A percentile compares a stretch with the other conserved stretches of the same genome.
Evolutionary conservation across 2,329 filamentous ascomycete genomes (phyloP).

Genomic region (Sphaceloma murrayae): DNA sequence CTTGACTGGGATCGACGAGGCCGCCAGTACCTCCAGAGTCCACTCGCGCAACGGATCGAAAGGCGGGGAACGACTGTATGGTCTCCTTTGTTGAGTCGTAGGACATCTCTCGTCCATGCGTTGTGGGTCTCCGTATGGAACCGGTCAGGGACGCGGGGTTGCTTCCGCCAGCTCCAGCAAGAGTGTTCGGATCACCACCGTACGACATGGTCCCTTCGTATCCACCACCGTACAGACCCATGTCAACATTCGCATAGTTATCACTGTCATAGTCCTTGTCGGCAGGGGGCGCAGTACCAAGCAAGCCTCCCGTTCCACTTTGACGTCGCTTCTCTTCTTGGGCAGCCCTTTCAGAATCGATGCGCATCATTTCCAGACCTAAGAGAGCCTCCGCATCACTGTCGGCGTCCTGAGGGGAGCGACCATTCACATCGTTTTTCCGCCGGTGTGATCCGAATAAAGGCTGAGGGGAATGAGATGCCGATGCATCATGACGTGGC

Average conservation of each 20-base stretch:
- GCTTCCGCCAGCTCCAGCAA: constrained; percentile 31
- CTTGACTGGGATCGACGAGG: constrained; percentile 60
- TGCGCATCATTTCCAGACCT: constrained; percentile 71
- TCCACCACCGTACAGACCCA: constrained; percentile 65
- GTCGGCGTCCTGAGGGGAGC: constrained; percentile 50
- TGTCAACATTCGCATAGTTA: constrained; percentile 56
- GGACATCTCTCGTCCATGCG: constrained; percentile 31
- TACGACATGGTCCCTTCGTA: constrained; percentile 55
- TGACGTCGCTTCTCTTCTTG: constrained; percentile 47
- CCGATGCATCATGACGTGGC: not conserved
- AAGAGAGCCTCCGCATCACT: constrained; percentile 82
- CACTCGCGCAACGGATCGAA: constrained; percentile 56
- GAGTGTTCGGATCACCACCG: constrained; percentile 41
- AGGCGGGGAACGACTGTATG: constrained; percentile 49
- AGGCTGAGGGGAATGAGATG: constrained; percentile 19
- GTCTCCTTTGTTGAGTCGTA: constrained; percentile 39
- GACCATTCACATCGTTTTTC: constrained; percentile 34
- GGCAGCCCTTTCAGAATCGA: constrained; percentile 65
- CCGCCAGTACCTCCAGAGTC: constrained; percentile 90
- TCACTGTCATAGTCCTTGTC: constrained; percentile 57
- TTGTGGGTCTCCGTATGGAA: constrained; percentile 37
- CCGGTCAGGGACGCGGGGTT: constrained; percentile 36
- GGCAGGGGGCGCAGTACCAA: constrained; percentile 33
- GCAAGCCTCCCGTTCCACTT: constrained; percentile 47
- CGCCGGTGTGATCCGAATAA: constrained; percentile 19